A percentile compares a stretch with the other conserved stretches of the same genome.
These are phyloP conservation scores for Coemansia interrupta DNA, from an alignment of 192 early-diverging fungal species.

Conservation along the genomic window DNA sequence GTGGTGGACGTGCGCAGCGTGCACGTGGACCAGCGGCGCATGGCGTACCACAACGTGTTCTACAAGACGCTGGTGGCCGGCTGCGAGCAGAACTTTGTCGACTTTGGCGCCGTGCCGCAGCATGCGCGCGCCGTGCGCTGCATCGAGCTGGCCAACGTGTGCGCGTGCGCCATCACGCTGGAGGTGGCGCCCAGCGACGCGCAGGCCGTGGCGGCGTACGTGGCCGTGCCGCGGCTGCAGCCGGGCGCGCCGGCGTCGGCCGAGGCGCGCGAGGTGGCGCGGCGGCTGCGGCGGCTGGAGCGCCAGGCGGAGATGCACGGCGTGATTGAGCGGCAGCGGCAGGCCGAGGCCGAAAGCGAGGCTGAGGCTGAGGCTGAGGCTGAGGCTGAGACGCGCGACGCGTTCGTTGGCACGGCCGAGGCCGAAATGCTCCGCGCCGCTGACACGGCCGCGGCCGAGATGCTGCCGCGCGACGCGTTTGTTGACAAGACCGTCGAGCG, in stretches of 20 bases:
- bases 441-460: not conserved
- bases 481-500: slow-evolving; percentile 42
- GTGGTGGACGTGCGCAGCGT: slow-evolving; percentile 87
- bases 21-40: slow-evolving; percentile 94
- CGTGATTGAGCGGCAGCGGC: slow-evolving; percentile 31
- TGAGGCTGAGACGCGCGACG: too few species aligned
- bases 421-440: too few species aligned
- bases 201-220: slow-evolving; percentile 22
- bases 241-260: slow-evolving; percentile 6
- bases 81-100: slow-evolving; percentile 86
- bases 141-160: slow-evolving; percentile 85
- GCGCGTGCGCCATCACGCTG: slow-evolving; percentile 36
- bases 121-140: slow-evolving; percentile 74
- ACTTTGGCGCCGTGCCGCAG: slow-evolving; percentile 87
- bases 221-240: slow-evolving; percentile 9
- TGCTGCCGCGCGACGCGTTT: slow-evolving; percentile 28
- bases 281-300: slow-evolving; percentile 39
- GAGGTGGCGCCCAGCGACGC: slow-evolving; percentile 46
- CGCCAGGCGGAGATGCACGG: slow-evolving; percentile 50
- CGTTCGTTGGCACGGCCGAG: too few species aligned
- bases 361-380: too few species aligned
- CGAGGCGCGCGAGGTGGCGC: slow-evolving; percentile 27
- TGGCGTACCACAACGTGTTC: slow-evolving; percentile 95
- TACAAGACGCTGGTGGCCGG: slow-evolving; percentile 81
- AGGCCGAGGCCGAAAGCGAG: not conserved